Base-by-base conservation (phyloP, 352 stramenopile species). In the Nothophytophthora sp. region DNA sequence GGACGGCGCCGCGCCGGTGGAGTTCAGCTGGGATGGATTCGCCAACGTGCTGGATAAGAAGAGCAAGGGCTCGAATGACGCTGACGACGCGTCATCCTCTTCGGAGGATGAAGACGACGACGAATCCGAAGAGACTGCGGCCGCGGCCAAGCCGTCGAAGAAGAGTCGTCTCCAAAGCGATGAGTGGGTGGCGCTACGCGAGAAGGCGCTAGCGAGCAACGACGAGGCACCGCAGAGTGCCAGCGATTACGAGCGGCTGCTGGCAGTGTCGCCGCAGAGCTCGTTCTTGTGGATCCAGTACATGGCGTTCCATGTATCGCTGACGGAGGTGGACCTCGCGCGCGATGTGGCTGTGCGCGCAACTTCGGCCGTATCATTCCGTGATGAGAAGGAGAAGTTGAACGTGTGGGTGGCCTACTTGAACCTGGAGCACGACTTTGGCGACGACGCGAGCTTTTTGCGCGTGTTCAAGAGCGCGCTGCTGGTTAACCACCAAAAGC, bases 251-350 rank as follows among this genome's bases (percentile, higher is more conserved):
- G 95, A 99, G 67, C 93, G 96, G 18, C 69, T 98, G 36, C 68
- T 99, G 40, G 92, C 91, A 9, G 90, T 94, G 40, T 95, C 86
- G 44, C 96, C 96, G 13, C 96, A 98, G 65, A 97, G 85, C 57
- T 98, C 94, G 39, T 97, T 96, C 71, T 49, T 98, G 54, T 99
- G 95, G 95, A 98, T 99, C 60, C 90, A 96, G 61, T 99, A 98
- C 79, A 98, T 99, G 95, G 96, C 96, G 12, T 98, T 98, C 76
- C 88, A 98, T 68, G 75, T 99, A 24, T 97, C 92, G 30, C 70
- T 98, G 18, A 97, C 92, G 28, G 93, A 99, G 56, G 83, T 98
- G 41, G 85, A 90, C 8, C 71, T 96, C 36, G 95, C 95, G 24
- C 87, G 95, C 9, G 91, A 96, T 61, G 94, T 99, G 41, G 96